A percentile compares a stretch with the other conserved stretches of the same genome.
Conservation (phyloP, 163 green algal genomes). For the Volvox carteri region DNA sequence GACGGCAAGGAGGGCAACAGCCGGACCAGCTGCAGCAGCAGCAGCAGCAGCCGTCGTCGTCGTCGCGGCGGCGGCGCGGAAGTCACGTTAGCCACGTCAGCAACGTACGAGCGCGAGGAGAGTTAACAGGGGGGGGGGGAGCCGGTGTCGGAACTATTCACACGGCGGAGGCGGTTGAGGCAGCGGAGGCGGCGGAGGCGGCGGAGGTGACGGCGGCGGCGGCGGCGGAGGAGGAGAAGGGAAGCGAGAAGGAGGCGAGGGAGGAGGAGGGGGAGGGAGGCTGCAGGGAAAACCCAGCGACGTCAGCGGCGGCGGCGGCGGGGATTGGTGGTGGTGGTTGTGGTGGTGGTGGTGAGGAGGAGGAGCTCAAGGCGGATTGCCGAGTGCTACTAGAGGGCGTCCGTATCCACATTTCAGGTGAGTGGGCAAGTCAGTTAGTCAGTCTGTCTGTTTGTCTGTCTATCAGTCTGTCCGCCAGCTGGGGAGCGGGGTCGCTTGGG, state of each 20-base stretch:
- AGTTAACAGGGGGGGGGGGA: background rate
- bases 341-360: background rate
- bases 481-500: no score
- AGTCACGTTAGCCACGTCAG: background rate
- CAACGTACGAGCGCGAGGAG: background rate
- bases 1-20: no score
- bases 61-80: background rate
- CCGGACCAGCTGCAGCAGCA: background rate
- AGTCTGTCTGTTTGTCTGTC: no score
- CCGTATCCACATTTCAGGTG: slow-evolving; percentile 14
- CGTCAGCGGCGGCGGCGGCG: background rate
- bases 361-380: background rate
- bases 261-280: background rate
- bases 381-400: slow-evolving; percentile 16
- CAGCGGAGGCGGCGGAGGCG: background rate
- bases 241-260: background rate
- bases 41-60: background rate
- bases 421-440: no score
- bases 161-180: background rate
- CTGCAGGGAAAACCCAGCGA: background rate
- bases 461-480: no score
- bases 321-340: background rate
- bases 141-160: background rate
- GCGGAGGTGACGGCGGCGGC: background rate
- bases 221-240: background rate